Evolutionary conservation across 2,329 filamentous ascomycete genomes (phyloP), one percentile per base, ranked within the genome.

Genomic region (Xylaria multiplex): DNA sequence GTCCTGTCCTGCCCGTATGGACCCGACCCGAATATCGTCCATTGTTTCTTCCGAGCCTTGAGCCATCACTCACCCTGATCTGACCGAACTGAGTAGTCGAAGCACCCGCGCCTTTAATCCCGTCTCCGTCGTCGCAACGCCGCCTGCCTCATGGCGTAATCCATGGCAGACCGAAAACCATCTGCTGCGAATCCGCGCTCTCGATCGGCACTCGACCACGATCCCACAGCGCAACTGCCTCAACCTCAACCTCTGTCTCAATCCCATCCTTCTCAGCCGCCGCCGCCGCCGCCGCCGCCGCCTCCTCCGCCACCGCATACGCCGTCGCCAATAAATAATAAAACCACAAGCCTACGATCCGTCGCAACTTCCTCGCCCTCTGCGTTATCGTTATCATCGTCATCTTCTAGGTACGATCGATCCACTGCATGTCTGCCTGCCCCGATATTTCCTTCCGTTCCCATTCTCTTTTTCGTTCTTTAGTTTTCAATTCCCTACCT

Each of bases 81-180:
- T 13, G 37, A 13, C 37, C 9, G 37, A 45, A 45, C 65, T 42
- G 48, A 64, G 43, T 55, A 27, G 49, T 37, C 43, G 22, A 32
- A 11, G 35, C 59, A 49, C 43, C 53, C 50, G 40, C 27, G 27
- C 27, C 49, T 27, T 55, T 42, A 11, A 46, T 59, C 63, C 61
- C 64, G 65, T 66, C 67, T 45, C 57, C 58, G 49, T 64, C 65
- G 64, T 64, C 66, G 64, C 63, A 69, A 69, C 66, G 65, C 65
- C 67, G 71, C 79, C 79, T 81, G 84, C 81, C 85, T 82, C 79
- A 88, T 88, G 86, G 86, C 86, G 86, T 88, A 88, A 86, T 86
- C 84, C 85, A 88, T 88, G 86, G 86, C 86, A 87, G 86, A 88
- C 84, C 86, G 83, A 87, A 88, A 80, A 76, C 75, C 69, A 71